Evolutionary conservation across 192 early-diverging fungal species (phyloP), one percentile per base, ranked within the genome.

Genomic region (Geranomyces michiganensis): DNA sequence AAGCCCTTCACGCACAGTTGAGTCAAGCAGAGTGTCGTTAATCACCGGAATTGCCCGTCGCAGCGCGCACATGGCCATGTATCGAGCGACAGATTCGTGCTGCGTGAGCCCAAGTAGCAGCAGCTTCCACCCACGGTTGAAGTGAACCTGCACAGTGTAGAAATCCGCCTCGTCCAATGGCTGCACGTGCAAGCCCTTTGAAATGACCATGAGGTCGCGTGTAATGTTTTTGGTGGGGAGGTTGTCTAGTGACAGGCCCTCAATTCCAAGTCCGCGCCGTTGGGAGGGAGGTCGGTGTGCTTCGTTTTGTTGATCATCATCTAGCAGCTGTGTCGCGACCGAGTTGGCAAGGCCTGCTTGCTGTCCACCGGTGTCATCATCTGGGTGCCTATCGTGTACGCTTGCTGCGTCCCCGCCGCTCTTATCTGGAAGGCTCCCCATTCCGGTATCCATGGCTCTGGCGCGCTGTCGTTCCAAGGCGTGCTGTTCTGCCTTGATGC

Each of bases 91-190:
- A 7, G 81, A 76, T 67, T 87, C 85, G 15, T 85, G 80, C 62
- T 87, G 85, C 33, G 49, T 67, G 13, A 87, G 65, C 6, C 82
- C 85, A 49, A 87, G 58, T 3, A 87, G 72, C 12, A 87, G 65
- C 30, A 87, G 58, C 62, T 87, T 87, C 85, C 85, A 87, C 2
- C 78, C 81, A 29, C 85, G 74, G 62, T 87, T 87, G 64, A 82
- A 79, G 41, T 81, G 75, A 12, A 87, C 76, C 73, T 87, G 85
- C 3, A 79, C 73, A 1, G 84, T 82, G 44, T 76, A 80, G 69
- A 77, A 83, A 60, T 83, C 79, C 14, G 76, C 78, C 49, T 85
- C 84, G 46, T 82, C 84, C 78, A 22, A 12, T 19, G 76, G 71
- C 62, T 79, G 78, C 1, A 59, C 73, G 62, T 62, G 71, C 56